Base-by-base conservation (phyloP, 2,329 filamentous ascomycete genomes). In the Neofusicoccum ribis region DNA sequence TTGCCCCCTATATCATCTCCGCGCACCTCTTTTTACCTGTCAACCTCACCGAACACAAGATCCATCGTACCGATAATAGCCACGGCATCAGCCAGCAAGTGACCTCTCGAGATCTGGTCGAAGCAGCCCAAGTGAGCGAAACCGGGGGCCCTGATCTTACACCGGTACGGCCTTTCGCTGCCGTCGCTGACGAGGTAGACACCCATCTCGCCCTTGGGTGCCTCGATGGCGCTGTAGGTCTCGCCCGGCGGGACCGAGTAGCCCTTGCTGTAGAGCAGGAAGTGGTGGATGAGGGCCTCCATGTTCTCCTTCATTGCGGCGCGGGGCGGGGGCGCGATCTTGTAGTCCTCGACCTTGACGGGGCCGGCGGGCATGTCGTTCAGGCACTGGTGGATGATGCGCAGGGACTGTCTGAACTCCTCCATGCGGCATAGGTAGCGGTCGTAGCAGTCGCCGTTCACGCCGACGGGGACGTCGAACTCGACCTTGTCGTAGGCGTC, bases 281-380 rank as follows among this genome's bases (percentile, higher is more conserved):
- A 99, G 85, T 99, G 95, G 83, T 99, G 95, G 77, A 99, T 99
- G 49, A 99, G 87, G 44, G 95, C 93, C 83, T 99, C 95, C 96
- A 99, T 99, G 85, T 99, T 99, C 88, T 99, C 95, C 87, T 99
- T 99, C 95, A 99, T 99, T 75, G 95, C 95, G 50, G 92, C 86
- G 75, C 95, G 89, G n/a, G 95, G 96, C 68, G 95, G 95, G 23
- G 95, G 95, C 2, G 92, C 91, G 74, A 99, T 88, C 88, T 99
- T 99, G 88, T 98, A 99, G 81, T 99, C 95, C 82, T 99, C 95
- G 47, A 97, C 92, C 71, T 94, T 91, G 76, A 98, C 87, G 61
- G 95, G 95, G 34, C 95, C 95, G 56, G 91, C 86, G 56, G 96
- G 94, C 92, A 99, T 99, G 85, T 99, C 92, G 86, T 99, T 98